Evolutionary conservation across 257 asterid genomes (phyloP).

Genomic region (Capsicum rhomboideum): DNA sequence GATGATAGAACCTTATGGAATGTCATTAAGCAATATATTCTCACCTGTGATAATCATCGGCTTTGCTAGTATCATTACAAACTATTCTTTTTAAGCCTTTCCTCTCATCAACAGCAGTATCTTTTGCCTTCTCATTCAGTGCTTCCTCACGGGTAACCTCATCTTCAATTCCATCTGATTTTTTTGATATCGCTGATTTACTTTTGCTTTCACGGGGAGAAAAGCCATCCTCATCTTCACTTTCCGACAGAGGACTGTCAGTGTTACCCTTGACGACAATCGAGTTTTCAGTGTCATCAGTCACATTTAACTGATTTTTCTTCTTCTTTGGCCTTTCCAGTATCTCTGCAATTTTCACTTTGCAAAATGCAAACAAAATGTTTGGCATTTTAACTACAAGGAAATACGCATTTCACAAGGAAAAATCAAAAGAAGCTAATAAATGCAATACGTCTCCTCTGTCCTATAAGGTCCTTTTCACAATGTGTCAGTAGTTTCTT

Average conservation of each 20-base stretch:
- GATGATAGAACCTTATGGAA: not conserved
- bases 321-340: constrained; percentile 53
- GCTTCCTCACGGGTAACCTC: too few species aligned
- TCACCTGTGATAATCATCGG: constrained; percentile 43
- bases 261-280: constrained; percentile 35
- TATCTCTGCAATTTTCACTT: constrained; percentile 83
- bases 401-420: too few species aligned
- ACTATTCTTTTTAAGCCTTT: constrained; percentile 43
- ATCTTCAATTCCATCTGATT: constrained; percentile 5
- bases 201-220: constrained; percentile 15
- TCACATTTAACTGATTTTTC: constrained; percentile 24
- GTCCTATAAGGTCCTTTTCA: too few species aligned
- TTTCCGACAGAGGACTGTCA: constrained; percentile 36
- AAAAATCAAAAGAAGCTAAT: too few species aligned
- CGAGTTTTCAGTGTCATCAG: constrained; percentile 13
- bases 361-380: constrained; percentile 1
- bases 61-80: constrained; percentile 29
- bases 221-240: constrained; percentile 94
- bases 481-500: not conserved
- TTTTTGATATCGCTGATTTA: constrained; percentile 14
- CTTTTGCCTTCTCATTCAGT: constrained; percentile 24
- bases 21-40: not conserved
- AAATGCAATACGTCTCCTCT: too few species aligned
- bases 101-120: constrained; percentile 13
- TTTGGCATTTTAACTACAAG: too few species aligned